A percentile compares a stretch with the other conserved stretches of the same genome.
These are phyloP conservation scores for Lipomyces anomalus DNA, from an alignment of 805 yeast species.

Conservation along the genomic window DNA sequence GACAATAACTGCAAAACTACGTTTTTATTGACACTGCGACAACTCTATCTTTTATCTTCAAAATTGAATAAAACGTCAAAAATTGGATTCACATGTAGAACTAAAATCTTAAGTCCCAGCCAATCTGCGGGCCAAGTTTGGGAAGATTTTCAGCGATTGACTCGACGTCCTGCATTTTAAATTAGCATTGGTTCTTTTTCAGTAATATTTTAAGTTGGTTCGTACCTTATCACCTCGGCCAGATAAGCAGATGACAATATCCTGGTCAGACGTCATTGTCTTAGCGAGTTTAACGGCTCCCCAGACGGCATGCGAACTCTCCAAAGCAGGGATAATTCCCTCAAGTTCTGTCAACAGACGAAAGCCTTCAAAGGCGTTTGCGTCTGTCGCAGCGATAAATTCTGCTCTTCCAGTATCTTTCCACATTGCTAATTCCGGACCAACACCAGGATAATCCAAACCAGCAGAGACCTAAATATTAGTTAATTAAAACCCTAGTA, in stretches of 20 bases:
- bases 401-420: conserved; percentile 88
- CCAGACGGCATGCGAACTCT: conserved; percentile 91
- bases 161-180: conserved; percentile 61
- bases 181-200: conserved; percentile 80
- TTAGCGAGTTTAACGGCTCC: conserved; percentile 89
- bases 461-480: conserved; percentile 99
- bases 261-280: conserved; percentile 69
- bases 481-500: no score
- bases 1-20: no score
- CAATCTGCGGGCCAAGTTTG: conserved; percentile 78
- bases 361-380: conserved; percentile 92
- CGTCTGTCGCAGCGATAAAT: conserved; percentile 88
- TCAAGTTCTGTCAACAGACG: conserved; percentile 82
- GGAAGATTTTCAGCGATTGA: conserved; percentile 95
- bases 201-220: conserved; percentile 93
- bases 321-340: conserved; percentile 98
- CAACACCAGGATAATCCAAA: conserved; percentile 98
- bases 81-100: conserved; percentile 2
- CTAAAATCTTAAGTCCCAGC: conserved; percentile 93
- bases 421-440: conserved; percentile 96
- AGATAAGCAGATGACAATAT: conserved; percentile 81
- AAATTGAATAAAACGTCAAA: no score
- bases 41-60: no score
- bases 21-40: no score
- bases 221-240: conserved; percentile 99